phyloP scores from a whole-genome alignment of 1,284 basidiomycete species.

The Golubevia sp. region DNA sequence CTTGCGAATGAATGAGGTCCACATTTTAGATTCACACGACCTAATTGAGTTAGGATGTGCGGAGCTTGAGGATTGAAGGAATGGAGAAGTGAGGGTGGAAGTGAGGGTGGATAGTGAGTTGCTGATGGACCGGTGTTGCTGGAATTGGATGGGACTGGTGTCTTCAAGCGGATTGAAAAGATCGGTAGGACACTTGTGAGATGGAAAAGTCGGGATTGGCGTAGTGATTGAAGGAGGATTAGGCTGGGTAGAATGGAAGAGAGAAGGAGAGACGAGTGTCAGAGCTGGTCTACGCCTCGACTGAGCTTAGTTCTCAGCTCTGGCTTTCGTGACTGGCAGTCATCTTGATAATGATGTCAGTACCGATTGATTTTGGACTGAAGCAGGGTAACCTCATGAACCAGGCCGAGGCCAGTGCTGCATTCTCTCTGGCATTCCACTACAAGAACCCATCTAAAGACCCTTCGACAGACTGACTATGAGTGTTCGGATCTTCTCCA shows the following conservation, averaged over 20 bases:
- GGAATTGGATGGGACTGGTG: slow-evolving; percentile 2
- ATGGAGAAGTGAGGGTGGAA: slow-evolving; percentile 34
- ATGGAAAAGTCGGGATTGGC: slow-evolving; percentile 54
- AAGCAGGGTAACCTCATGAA: too few species aligned
- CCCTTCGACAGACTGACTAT: too few species aligned
- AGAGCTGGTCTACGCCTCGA: too few species aligned
- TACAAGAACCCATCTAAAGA: too few species aligned
- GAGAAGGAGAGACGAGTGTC: neutral
- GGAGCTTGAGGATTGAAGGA: slow-evolving; percentile 40
- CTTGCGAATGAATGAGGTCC: slow-evolving; percentile 47
- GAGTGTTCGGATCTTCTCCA: too few species aligned
- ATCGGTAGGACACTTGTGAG: slow-evolving; percentile 49
- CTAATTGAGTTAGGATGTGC: slow-evolving; percentile 40
- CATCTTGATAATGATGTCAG: too few species aligned
- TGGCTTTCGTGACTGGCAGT: too few species aligned
- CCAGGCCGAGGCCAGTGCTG: too few species aligned
- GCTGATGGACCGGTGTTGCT: slow-evolving; percentile 16
- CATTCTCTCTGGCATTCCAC: too few species aligned
- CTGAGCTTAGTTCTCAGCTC: too few species aligned
- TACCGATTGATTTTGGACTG: too few species aligned
- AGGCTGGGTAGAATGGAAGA: slow-evolving; percentile 16
- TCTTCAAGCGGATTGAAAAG: slow-evolving; percentile 19
- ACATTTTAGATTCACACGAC: slow-evolving; percentile 43
- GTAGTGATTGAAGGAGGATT: slow-evolving; percentile 46
- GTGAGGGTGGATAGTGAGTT: slow-evolving; percentile 32